These are phyloP conservation scores for Colletotrichum trifolii DNA, from an alignment of 2,329 filamentous ascomycete genomes.

Conservation along the genomic window DNA sequence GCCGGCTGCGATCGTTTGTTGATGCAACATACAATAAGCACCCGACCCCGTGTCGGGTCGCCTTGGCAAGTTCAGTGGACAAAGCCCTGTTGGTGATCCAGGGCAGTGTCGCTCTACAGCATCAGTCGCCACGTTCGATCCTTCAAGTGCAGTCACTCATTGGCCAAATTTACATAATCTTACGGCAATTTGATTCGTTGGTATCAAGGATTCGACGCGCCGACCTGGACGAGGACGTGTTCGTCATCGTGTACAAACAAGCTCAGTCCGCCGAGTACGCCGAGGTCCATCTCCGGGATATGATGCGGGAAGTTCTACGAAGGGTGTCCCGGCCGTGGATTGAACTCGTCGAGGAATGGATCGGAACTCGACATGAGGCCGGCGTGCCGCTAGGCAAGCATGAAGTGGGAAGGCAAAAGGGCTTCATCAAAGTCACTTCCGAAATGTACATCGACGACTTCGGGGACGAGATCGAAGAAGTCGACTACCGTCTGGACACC, in stretches of 20 bases:
- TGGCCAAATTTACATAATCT: slow-evolving; percentile 57
- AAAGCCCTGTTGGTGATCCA: slow-evolving; percentile 62
- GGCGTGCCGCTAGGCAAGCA: slow-evolving; percentile 64
- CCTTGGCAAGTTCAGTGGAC: slow-evolving; percentile 62
- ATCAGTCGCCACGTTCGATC: slow-evolving; percentile 57
- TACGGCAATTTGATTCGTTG: slow-evolving; percentile 63
- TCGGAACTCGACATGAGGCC: slow-evolving; percentile 72
- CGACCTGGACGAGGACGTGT: slow-evolving; percentile 68
- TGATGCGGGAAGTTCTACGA: slow-evolving; percentile 75
- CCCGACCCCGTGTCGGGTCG: slow-evolving; percentile 59
- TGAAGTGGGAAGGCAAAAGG: slow-evolving; percentile 56
- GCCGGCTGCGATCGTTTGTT: slow-evolving; percentile 59
- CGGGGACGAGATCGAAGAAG: slow-evolving; percentile 65
- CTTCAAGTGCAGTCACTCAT: slow-evolving; percentile 64
- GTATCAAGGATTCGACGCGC: slow-evolving; percentile 57
- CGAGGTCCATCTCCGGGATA: slow-evolving; percentile 68
- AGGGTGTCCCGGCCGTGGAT: slow-evolving; percentile 74
- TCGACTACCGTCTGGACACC: slow-evolving; percentile 72
- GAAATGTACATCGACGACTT: slow-evolving; percentile 68
- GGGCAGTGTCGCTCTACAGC: slow-evolving; percentile 57
- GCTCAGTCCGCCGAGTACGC: slow-evolving; percentile 73
- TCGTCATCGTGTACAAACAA: slow-evolving; percentile 71
- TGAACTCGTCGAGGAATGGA: slow-evolving; percentile 77
- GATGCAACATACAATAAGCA: slow-evolving; percentile 57
- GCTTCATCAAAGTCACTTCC: slow-evolving; percentile 70